Evolutionary conservation across 768 basidiomycete genomes (phyloP), one percentile per base, ranked within the genome.

Genomic region (Rhodotorula paludigena): DNA sequence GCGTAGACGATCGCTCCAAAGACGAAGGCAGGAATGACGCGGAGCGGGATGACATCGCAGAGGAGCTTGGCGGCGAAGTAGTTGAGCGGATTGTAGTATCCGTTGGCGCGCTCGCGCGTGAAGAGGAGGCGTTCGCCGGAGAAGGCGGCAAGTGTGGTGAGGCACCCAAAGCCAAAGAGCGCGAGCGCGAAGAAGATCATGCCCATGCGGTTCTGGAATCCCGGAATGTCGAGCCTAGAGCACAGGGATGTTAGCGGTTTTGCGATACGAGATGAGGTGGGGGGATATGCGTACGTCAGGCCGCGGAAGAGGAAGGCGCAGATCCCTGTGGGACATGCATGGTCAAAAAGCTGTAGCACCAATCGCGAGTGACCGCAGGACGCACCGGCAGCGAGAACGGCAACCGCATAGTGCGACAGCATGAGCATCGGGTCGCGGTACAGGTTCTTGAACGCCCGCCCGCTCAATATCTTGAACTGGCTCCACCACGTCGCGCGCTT

Each of bases 111-210:
- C 79, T 99, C 96, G n/a, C 96, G 87, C 86, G 97, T 97, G 81
- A 98, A 99, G 56, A 99, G 79, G 64, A 98, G 87, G 51, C 96
- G 84, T 76, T 99, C 96, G 73, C 90, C 92, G 10, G 96, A 90
- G 76, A 99, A 98, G 57, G 96, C 80, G 6, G 91, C 89, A 57
- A 99, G 81, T 61, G 93, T 97, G 16, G 92, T 92, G 63, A 99
- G 80, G 76, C 92, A 94, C 9, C 94, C 94, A 80, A 99, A 98
- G 5, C 92, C 96, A 73, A 99, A 98, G 15, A 99, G 81, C 2
- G 92, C 87, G n/a, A 99, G 82, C 6, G 92, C 87, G 80, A 99
- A 99, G 82, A 99, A 93, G 85, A 98, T 97, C 60, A 97, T 84
- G 15, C 93, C 90, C 85, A 78, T 82, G 71, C 92, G 83, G 76